These are phyloP conservation scores for Digitaria exilis DNA, from an alignment of 202 grass and related monocot genomes.

Conservation along the genomic window DNA sequence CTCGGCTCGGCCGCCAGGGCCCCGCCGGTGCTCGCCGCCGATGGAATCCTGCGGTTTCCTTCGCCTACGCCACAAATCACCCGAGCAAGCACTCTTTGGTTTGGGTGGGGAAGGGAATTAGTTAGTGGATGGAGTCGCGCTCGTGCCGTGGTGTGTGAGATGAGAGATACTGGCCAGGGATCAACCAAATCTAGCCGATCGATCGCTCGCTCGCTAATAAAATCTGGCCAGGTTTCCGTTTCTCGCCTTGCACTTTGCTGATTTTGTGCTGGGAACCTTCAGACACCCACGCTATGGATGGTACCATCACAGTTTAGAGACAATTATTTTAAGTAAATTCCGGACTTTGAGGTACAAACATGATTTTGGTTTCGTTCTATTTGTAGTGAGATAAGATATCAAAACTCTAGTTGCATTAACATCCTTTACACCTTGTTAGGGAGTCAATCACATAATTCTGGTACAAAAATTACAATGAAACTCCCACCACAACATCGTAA, in stretches of 20 bases:
- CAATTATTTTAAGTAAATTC: no score
- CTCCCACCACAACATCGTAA: no score
- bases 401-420: no score
- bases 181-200: slow-evolving; percentile 3
- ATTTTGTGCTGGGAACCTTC: not conserved
- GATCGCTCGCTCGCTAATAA: not conserved
- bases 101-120: not conserved
- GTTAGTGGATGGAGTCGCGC: not conserved
- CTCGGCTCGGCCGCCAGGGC: not conserved
- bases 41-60: slow-evolving; percentile 35
- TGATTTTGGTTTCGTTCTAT: no score
- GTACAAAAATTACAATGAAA: no score
- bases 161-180: not conserved
- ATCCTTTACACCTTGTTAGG: no score
- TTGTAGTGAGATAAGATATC: no score
- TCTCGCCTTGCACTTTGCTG: not conserved
- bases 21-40: not conserved
- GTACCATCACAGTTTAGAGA: no score
- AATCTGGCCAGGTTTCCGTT: not conserved
- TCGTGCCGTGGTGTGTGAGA: no score
- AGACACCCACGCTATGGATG: no score
- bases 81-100: not conserved
- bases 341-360: no score
- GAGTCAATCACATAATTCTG: no score
- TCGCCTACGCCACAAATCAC: not conserved